phyloP scores from a whole-genome alignment of 495 filamentous ascomycete species.

The Daldinia decipiens region DNA sequence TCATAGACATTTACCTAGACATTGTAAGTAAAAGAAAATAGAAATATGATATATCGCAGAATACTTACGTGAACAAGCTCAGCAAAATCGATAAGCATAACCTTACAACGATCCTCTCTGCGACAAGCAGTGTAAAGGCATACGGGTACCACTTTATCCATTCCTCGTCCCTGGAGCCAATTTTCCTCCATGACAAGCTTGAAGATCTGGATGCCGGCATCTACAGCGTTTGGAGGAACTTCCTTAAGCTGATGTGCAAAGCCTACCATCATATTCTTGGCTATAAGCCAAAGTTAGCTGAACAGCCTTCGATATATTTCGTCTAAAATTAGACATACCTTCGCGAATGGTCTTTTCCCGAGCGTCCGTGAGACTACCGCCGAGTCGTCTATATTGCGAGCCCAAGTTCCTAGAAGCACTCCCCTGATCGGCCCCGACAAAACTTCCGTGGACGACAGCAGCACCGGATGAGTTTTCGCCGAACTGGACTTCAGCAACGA shows the following conservation, averaged over 20 bases:
- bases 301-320: background rate
- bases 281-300: constrained; percentile 35
- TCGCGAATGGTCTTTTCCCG: constrained; percentile 78
- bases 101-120: constrained; percentile 64
- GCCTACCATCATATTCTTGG: constrained; percentile 55
- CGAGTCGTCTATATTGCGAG: constrained; percentile 60
- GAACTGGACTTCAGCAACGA: constrained; percentile 90
- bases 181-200: constrained; percentile 78
- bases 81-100: constrained; percentile 95
- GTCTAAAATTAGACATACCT: constrained; percentile 51
- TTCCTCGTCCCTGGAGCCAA: constrained; percentile 91
- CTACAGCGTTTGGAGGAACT: constrained; percentile 67
- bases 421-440: constrained; percentile 81
- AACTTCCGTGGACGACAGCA: constrained; percentile 89
- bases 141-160: constrained; percentile 81
- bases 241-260: constrained; percentile 58
- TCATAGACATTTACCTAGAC: constrained; percentile 85
- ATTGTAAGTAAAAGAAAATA: constrained; percentile 32
- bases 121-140: constrained; percentile 90
- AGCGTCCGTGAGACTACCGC: constrained; percentile 56
- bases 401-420: constrained; percentile 56
- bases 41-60: constrained; percentile 41
- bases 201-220: constrained; percentile 75
- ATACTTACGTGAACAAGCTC: constrained; percentile 70
- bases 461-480: constrained; percentile 84